Evolutionary conservation across 2,329 filamentous ascomycete genomes (phyloP).

Genomic region (Sordariomycetes sp.): DNA sequence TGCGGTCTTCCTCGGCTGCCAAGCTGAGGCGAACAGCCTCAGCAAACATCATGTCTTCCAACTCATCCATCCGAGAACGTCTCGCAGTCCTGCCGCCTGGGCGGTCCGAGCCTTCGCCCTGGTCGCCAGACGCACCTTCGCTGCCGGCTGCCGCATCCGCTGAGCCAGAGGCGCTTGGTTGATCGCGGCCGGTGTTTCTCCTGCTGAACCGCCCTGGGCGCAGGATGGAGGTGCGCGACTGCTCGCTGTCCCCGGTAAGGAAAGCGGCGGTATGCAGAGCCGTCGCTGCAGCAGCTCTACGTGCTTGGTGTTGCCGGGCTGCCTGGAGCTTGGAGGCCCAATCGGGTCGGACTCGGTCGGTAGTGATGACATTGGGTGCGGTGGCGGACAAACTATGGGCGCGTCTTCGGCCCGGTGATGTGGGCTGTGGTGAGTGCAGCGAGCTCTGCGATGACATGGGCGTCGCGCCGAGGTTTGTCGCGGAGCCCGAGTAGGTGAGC

Average conservation of each 20-base stretch:
- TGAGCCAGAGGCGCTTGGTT: conserved; percentile 12
- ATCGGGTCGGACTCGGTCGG: conserved; percentile 84
- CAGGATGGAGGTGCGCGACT: conserved; percentile 29
- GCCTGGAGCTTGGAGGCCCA: conserved; percentile 86
- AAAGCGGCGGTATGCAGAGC: conserved; percentile 93
- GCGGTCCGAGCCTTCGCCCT: neutral
- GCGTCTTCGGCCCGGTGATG: conserved; percentile 31
- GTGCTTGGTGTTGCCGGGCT: conserved; percentile 74
- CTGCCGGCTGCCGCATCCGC: neutral
- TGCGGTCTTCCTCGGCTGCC: conserved; percentile 89
- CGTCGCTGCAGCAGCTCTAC: conserved; percentile 85
- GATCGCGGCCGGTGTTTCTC: conserved; percentile 35
- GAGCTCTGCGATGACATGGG: conserved; percentile 86
- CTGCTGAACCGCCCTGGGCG: conserved; percentile 46
- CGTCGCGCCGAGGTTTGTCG: conserved; percentile 33
- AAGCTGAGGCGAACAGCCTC: conserved; percentile 88
- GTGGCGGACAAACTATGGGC: conserved; percentile 66
- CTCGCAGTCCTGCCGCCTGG: conserved; percentile 8
- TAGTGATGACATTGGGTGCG: conserved; percentile 81
- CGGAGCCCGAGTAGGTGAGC: conserved; percentile 53
- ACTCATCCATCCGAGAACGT: conserved; percentile 62
- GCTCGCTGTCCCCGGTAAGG: conserved; percentile 55
- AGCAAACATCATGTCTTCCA: conserved; percentile 98
- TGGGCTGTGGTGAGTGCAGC: conserved; percentile 49
- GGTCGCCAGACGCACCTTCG: neutral